Conservation (phyloP, 1,284 basidiomycete species). For the Pascua guehoae region DNA sequence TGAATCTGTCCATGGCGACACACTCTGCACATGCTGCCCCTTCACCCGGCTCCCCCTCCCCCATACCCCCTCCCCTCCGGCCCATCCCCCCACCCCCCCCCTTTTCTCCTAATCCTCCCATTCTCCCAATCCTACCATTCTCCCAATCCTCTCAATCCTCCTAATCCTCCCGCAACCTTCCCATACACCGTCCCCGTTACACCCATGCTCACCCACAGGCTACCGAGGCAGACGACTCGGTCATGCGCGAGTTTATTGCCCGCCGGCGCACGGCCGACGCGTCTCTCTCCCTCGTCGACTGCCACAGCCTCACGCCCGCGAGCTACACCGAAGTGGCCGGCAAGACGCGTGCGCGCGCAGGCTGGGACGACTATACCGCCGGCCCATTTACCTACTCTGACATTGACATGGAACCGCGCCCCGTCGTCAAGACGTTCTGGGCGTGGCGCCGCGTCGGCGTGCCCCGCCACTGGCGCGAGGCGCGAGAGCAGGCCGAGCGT, state of each 20-base stretch:
- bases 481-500: conserved; percentile 16
- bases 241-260: conserved; percentile 65
- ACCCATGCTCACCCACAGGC: conserved; percentile 44
- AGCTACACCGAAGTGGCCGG: conserved; percentile 55
- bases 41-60: no score
- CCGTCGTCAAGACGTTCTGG: conserved; percentile 80
- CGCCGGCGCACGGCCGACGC: conserved; percentile 43
- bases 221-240: conserved; percentile 63
- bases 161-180: no score
- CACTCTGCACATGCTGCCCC: no score
- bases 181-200: no score
- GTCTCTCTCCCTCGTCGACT: conserved; percentile 66
- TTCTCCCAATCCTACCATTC: no score
- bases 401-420: conserved; percentile 25
- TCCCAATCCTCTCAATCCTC: no score
- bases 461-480: conserved; percentile 27
- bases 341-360: conserved; percentile 63
- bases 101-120: no score
- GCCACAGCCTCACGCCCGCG: conserved; percentile 63
- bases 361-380: conserved; percentile 67
- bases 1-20: no score
- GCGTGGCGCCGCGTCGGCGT: conserved; percentile 75
- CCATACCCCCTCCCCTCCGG: no score
- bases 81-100: no score
- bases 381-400: conserved; percentile 36